Evolutionary conservation across 1,284 basidiomycete species (phyloP), one percentile per base, ranked within the genome.

Genomic region (Mrakiaceae sp.): DNA sequence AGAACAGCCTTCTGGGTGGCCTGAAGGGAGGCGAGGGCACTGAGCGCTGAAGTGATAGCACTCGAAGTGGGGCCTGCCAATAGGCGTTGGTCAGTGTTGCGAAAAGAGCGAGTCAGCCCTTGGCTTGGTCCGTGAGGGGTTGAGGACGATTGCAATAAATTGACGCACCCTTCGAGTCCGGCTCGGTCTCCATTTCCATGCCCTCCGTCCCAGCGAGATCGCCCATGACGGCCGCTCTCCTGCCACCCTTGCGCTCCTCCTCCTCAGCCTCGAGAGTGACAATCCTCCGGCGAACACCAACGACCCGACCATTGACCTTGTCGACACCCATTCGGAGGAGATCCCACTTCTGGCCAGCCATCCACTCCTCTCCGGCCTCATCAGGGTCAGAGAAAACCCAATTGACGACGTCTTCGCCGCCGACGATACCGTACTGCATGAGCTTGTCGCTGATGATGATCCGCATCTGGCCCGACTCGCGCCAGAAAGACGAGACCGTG

Each of bases 351-450:
- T 81, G 70, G 76, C 83, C 69, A 85, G 80, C 71, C 73, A 77
- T 76, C 79, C 79, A 79, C 27, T 70, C 82, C 66, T 78, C 69
- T 14, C 12, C 68, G 14, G 69, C 70, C n/a, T 71, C 70, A 4
- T 64, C 68, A 54, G 70, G 64, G 60, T 70, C 53, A 57, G 78
- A 74, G 74, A 98, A 98, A 14, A 88, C 83, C 85, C 90, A 97
- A 4, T 79, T 79, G 62, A 97, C 86, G 14, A 98, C 87, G 72
- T 98, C 94, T 12, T 86, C 84, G 0, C 94, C 91, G 72, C 98
- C 93, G 44, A 98, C 87, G 65, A 98, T 89, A 72, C 96, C 90
- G 76, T 99, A 99, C 76, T 98, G 95, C 82, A 98, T 88, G 68
- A 98, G 80, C 78, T 99, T 99, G 80, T 98, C 96, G 68, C 95